Conservation (phyloP, 2,329 filamentous ascomycete species). For the Curvularia hawaiiensis region DNA sequence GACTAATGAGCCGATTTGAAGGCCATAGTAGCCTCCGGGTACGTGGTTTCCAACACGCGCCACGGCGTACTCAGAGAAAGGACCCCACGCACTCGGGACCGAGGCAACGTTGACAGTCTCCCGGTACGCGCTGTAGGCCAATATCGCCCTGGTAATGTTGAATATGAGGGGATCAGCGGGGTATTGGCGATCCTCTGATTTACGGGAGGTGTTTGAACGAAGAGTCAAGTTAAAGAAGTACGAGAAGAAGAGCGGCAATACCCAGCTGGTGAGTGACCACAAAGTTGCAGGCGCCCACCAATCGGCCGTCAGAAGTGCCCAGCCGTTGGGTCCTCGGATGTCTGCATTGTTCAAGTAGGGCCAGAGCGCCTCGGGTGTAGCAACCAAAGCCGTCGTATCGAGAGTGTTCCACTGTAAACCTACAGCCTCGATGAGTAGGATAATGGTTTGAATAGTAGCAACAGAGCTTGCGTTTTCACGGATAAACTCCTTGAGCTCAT, state of each 20-base stretch:
- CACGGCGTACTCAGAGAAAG: constrained; percentile 65
- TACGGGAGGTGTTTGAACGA: constrained; percentile 56
- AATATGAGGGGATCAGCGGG: constrained; percentile 85
- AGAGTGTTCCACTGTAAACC: constrained; percentile 73
- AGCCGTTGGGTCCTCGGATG: constrained; percentile 79
- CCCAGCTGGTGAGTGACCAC: constrained; percentile 74
- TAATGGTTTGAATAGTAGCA: constrained; percentile 48
- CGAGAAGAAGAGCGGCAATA: constrained; percentile 72
- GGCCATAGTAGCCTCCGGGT: constrained; percentile 72
- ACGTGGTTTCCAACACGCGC: constrained; percentile 68
- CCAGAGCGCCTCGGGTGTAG: constrained; percentile 65
- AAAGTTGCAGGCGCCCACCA: constrained; percentile 86
- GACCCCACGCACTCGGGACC: constrained; percentile 56
- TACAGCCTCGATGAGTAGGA: constrained; percentile 67
- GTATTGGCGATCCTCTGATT: constrained; percentile 56
- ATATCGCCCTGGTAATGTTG: constrained; percentile 83
- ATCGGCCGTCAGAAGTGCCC: constrained; percentile 71
- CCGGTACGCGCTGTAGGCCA: constrained; percentile 80
- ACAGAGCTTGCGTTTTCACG: constrained; percentile 76
- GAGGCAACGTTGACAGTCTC: constrained; percentile 50
- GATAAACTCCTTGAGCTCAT: constrained; percentile 67
- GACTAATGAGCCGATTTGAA: constrained; percentile 71
- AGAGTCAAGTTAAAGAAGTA: constrained; percentile 91
- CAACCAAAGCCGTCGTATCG: constrained; percentile 73
- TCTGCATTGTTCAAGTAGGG: constrained; percentile 64